Conservation (phyloP, 179 eudicot species). For the Spinacia oleracea region DNA sequence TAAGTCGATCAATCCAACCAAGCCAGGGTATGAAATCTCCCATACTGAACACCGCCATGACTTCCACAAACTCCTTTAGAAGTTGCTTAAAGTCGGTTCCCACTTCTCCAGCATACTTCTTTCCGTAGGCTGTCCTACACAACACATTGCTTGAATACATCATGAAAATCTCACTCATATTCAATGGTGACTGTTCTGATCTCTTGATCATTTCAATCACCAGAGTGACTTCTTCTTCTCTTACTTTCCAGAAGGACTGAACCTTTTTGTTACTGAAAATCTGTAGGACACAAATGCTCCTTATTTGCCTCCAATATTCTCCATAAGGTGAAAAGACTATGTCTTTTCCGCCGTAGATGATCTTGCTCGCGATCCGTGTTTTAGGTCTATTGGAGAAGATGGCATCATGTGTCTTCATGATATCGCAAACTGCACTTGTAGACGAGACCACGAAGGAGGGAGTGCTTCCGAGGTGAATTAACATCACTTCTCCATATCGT, state of each 20-base stretch:
- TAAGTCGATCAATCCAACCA: conserved; percentile 36
- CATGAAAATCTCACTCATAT: conserved; percentile 22
- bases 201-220: conserved; percentile 12
- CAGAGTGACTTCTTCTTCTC: conserved; percentile 23
- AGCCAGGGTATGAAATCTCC: conserved; percentile 55
- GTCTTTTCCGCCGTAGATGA: conserved; percentile 27
- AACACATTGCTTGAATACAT: conserved; percentile 24
- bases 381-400: conserved; percentile 29
- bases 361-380: background rate
- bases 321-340: conserved; percentile 28
- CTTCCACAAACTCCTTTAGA: conserved; percentile 24
- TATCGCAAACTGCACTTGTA: conserved; percentile 20
- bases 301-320: conserved; percentile 34
- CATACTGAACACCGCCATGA: conserved; percentile 35
- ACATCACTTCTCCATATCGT: conserved; percentile 42
- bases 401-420: conserved; percentile 28
- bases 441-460: conserved; percentile 27
- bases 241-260: conserved; percentile 20
- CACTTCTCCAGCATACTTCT: conserved; percentile 35
- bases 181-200: background rate
- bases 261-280: conserved; percentile 23
- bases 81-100: conserved; percentile 29
- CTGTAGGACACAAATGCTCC: conserved; percentile 26
- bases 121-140: conserved; percentile 48
- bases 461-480: conserved; percentile 38